Conservation (phyloP, 106 monocot genomes). For the Acorus calamus region DNA sequence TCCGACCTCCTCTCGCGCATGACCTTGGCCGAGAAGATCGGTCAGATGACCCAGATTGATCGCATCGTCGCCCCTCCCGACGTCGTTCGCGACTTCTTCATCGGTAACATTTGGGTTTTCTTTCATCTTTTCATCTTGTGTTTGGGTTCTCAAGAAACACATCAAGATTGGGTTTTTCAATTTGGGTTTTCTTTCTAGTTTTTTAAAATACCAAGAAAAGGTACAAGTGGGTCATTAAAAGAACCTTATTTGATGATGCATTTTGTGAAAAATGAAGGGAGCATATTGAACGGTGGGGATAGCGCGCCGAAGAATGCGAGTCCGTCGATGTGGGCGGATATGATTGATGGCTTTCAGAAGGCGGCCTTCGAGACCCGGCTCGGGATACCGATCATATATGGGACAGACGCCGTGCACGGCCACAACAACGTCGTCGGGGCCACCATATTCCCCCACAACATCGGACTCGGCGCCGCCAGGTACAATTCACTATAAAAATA, state of each 20-base stretch:
- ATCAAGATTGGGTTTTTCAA: too few species aligned
- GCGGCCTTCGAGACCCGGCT: too few species aligned
- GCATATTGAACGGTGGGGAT: conserved; percentile 58
- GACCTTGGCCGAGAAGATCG: conserved; percentile 70
- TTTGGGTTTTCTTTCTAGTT: too few species aligned
- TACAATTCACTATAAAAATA: background rate
- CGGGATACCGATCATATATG: conserved; percentile 19
- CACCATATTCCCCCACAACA: too few species aligned
- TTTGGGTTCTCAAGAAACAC: too few species aligned
- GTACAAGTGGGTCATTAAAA: too few species aligned
- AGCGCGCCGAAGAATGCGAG: conserved; percentile 28
- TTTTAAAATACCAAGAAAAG: too few species aligned
- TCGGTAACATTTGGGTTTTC: conserved; percentile 18
- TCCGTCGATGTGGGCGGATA: too few species aligned
- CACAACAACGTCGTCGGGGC: conserved; percentile 61
- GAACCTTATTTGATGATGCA: too few species aligned
- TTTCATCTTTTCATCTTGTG: too few species aligned
- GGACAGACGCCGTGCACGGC: conserved; percentile 79
- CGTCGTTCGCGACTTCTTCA: conserved; percentile 40
- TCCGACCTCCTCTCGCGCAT: conserved; percentile 34
- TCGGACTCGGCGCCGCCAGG: conserved; percentile 61
- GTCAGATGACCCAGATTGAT: conserved; percentile 72
- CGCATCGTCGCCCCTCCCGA: conserved; percentile 30
- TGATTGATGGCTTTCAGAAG: too few species aligned
- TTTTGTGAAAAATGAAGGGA: conserved; percentile 24